A percentile compares a stretch with the other conserved stretches of the same genome.
Evolutionary conservation across 176 grass and related monocot genomes (phyloP).

Genomic region (Canna indica): DNA sequence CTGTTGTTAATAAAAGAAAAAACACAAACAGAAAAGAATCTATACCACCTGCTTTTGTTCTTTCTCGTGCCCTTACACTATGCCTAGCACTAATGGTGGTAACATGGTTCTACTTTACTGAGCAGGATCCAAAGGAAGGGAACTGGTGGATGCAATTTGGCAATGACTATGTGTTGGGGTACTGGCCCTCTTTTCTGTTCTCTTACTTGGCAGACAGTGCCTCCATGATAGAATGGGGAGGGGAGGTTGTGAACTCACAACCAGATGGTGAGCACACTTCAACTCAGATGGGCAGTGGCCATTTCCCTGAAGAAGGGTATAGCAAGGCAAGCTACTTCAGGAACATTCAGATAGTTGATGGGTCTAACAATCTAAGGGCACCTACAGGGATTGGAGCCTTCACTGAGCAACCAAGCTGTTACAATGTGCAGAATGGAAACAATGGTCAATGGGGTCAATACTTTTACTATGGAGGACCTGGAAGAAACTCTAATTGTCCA

Average conservation of each 20-base stretch:
- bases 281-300: conserved; percentile 88
- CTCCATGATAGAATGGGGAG: conserved; percentile 87
- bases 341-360: conserved; percentile 74
- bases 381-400: conserved; percentile 52
- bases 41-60: conserved; percentile 1
- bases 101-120: conserved; percentile 1
- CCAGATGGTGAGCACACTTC: conserved; percentile 56
- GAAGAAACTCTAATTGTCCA: conserved; percentile 3
- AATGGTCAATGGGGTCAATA: conserved; percentile 80
- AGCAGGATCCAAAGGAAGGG: conserved; percentile 85
- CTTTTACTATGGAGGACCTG: conserved; percentile 59
- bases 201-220: conserved; percentile 69
- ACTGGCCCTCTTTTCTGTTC: conserved; percentile 95
- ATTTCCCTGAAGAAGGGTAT: conserved; percentile 74
- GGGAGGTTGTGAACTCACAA: conserved; percentile 85
- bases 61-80: background rate
- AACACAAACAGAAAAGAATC: conserved; percentile 2
- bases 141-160: conserved; percentile 98
- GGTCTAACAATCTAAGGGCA: conserved; percentile 48
- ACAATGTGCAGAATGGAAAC: conserved; percentile 64
- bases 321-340: conserved; percentile 89
- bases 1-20: background rate
- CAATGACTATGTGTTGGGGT: conserved; percentile 69
- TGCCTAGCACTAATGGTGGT: background rate
- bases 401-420: conserved; percentile 76